A percentile compares a stretch with the other conserved stretches of the same genome.
Conservation (phyloP, 441 rosid species). For the Syzygium syzygioides region DNA sequence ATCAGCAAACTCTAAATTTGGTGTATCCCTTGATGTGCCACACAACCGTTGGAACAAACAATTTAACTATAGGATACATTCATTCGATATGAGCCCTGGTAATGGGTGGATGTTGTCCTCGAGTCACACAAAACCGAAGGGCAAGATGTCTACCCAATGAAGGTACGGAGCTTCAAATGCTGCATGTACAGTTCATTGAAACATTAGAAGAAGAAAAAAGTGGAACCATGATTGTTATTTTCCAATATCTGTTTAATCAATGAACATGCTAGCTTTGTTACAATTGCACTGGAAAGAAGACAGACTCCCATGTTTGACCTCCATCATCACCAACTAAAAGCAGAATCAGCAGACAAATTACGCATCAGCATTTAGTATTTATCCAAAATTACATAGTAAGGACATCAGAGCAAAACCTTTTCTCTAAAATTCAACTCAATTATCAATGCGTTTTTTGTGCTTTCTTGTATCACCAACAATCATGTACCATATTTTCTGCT, state of each 20-base stretch:
- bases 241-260: neutral
- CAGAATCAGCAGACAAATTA: neutral
- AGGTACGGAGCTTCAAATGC: neutral
- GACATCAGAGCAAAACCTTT: neutral
- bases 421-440: neutral
- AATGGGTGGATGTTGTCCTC: neutral
- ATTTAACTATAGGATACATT: neutral
- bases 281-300: neutral
- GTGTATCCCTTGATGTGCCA: neutral
- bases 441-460: neutral
- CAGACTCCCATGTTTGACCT: neutral
- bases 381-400: neutral
- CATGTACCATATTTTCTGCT: neutral
- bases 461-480: neutral
- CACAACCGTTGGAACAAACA: neutral
- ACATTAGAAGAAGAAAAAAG: neutral
- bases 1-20: neutral
- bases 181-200: neutral
- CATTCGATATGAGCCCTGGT: neutral
- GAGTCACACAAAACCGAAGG: neutral
- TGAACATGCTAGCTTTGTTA: neutral
- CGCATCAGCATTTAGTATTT: neutral
- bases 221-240: neutral
- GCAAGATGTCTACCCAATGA: neutral
- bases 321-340: neutral